Conservation (phyloP, 805 yeast species). For the Teunomyces stri region DNA sequence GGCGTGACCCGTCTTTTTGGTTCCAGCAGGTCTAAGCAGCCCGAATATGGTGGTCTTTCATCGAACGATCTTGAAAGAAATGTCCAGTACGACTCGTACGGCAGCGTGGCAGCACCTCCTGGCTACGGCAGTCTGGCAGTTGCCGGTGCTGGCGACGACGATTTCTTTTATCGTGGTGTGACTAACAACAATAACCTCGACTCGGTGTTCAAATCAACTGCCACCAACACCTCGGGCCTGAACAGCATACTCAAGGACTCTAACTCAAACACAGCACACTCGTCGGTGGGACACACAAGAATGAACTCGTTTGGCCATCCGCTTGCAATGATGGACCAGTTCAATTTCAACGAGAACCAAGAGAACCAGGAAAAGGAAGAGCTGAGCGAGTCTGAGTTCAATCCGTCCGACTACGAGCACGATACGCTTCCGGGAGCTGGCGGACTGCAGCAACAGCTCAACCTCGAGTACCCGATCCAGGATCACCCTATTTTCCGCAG, state of each 20-base stretch:
- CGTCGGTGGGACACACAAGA: constrained; percentile 22
- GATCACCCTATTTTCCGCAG: constrained; percentile 5
- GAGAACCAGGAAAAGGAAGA: constrained; percentile 11
- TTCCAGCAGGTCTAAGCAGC: constrained; percentile 10
- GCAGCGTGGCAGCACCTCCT: constrained; percentile 8
- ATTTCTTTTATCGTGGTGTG: constrained; percentile 43
- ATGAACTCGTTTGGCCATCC: constrained; percentile 27
- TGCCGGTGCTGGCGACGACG: constrained; percentile 20
- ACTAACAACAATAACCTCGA: constrained; percentile 42
- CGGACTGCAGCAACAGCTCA: neutral
- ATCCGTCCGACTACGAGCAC: constrained; percentile 18
- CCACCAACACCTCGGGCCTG: constrained; percentile 9
- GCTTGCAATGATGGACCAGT: constrained; percentile 19
- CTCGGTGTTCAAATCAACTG: constrained; percentile 27
- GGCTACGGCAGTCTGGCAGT: constrained; percentile 8
- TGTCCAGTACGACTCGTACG: constrained; percentile 13
- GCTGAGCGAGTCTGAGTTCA: constrained; percentile 13
- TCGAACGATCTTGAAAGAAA: constrained; percentile 25
- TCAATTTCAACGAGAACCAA: constrained; percentile 17
- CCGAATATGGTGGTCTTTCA: neutral
- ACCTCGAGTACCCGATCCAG: neutral
- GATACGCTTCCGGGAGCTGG: constrained; percentile 9
- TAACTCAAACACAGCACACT: constrained; percentile 10
- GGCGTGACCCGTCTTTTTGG: constrained; percentile 34
- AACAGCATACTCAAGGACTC: constrained; percentile 4